Percentiles rank a stretch among this genome's conserved stretches.
phyloP scores from a whole-genome alignment of 208 protist genomes.

The Phytomonas sp. region DNA sequence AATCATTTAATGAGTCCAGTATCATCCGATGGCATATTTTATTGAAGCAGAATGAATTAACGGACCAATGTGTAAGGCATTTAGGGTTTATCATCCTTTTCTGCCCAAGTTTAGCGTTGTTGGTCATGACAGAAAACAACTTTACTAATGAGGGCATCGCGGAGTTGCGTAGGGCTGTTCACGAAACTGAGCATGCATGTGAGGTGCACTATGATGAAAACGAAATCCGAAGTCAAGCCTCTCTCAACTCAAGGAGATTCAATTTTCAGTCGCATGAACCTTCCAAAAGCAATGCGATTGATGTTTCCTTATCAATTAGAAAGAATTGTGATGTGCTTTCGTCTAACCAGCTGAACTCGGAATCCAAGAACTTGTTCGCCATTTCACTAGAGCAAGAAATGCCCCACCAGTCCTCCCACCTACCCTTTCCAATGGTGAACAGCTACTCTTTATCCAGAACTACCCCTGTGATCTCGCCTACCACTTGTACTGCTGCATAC shows the following conservation, averaged over 20 bases:
- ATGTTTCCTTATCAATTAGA: background rate
- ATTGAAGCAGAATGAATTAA: conserved; percentile 34
- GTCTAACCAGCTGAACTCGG: background rate
- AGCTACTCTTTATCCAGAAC: background rate
- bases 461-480: conserved; percentile 7
- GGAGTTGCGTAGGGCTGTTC: conserved; percentile 18
- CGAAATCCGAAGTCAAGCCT: background rate
- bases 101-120: conserved; percentile 24
- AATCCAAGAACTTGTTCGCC: background rate
- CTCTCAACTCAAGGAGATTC: background rate
- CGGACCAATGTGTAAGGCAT: conserved; percentile 36
- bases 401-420: background rate
- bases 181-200: conserved; percentile 19
- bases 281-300: background rate
- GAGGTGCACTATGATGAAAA: conserved; percentile 16
- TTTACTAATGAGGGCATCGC: conserved; percentile 19
- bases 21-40: conserved; percentile 29
- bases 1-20: conserved; percentile 1
- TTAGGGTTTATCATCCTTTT: conserved; percentile 35
- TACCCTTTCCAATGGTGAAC: background rate
- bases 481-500: conserved; percentile 19
- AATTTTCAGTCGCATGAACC: background rate
- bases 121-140: conserved; percentile 29
- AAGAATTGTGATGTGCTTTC: background rate
- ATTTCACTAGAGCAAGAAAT: background rate